phyloP scores from a whole-genome alignment of 768 basidiomycete genomes.

The Kondoa subrosea region DNA sequence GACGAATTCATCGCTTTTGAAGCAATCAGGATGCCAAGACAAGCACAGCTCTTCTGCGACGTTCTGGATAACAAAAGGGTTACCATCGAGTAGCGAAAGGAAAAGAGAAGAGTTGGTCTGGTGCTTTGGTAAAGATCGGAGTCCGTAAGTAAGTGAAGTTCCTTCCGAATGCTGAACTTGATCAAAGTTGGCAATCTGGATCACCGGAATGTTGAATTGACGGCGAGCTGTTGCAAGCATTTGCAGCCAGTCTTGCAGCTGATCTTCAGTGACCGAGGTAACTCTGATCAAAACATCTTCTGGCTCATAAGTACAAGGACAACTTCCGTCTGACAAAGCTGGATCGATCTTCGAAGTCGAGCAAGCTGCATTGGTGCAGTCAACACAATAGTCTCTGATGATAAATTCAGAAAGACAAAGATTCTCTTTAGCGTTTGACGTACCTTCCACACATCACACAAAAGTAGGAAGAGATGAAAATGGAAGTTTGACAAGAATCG shows the following conservation, averaged over 20 bases:
- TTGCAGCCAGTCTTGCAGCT: background rate
- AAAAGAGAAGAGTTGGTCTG: background rate
- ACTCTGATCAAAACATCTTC: background rate
- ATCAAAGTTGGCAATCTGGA: background rate
- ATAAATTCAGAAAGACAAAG: background rate
- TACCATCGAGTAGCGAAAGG: background rate
- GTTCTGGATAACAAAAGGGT: background rate
- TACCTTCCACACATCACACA: background rate
- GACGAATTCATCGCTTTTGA: background rate
- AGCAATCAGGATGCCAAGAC: background rate
- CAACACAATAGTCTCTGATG: background rate
- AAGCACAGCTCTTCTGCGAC: background rate
- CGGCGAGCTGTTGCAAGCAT: background rate
- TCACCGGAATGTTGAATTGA: background rate
- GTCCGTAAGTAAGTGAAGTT: background rate
- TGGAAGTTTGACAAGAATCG: background rate
- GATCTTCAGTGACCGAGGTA: background rate
- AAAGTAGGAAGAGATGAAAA: background rate
- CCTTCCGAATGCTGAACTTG: background rate
- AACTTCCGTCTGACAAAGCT: background rate
- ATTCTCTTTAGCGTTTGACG: background rate
- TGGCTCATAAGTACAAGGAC: background rate
- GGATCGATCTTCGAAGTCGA: no score
- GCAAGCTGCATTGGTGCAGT: background rate
- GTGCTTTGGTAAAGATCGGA: background rate